phyloP scores from a whole-genome alignment of 768 basidiomycete species.

The Phanerochaete carnosa region DNA sequence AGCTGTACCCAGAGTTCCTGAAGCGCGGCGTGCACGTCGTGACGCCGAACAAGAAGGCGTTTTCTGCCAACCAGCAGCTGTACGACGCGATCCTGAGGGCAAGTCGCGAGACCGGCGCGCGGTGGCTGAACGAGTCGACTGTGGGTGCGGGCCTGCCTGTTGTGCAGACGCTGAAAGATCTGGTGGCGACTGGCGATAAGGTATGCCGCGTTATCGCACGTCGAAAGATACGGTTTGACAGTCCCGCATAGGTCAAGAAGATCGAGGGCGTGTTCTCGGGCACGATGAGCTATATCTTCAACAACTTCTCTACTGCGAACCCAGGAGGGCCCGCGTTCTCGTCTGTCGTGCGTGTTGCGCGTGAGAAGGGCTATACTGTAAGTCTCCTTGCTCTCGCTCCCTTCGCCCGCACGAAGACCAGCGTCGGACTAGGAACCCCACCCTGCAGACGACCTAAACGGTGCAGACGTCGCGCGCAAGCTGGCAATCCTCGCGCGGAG shows the following conservation, averaged over 20 bases:
- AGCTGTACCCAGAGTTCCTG: conserved; percentile 78
- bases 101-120: conserved; percentile 55
- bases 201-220: conserved; percentile 7
- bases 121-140: conserved; percentile 83
- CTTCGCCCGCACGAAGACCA: too few relatives aligned
- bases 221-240: neutral
- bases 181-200: conserved; percentile 91
- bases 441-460: conserved; percentile 94
- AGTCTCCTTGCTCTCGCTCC: conserved; percentile 12
- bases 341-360: conserved; percentile 82
- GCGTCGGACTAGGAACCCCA: conserved; percentile 76
- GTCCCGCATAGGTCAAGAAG: conserved; percentile 61
- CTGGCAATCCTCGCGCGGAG: conserved; percentile 91
- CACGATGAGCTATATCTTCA: conserved; percentile 99
- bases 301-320: conserved; percentile 79
- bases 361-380: conserved; percentile 94
- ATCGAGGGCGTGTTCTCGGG: conserved; percentile 98
- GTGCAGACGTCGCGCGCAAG: conserved; percentile 95
- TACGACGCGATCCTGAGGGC: conserved; percentile 68
- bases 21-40: conserved; percentile 79
- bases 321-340: conserved; percentile 78
- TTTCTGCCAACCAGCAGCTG: conserved; percentile 65
- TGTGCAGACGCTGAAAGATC: conserved; percentile 86
- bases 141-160: conserved; percentile 96
- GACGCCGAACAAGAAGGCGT: conserved; percentile 98